Conservation (phyloP, 2,329 filamentous ascomycete genomes). For the Ramularia endophylla region DNA sequence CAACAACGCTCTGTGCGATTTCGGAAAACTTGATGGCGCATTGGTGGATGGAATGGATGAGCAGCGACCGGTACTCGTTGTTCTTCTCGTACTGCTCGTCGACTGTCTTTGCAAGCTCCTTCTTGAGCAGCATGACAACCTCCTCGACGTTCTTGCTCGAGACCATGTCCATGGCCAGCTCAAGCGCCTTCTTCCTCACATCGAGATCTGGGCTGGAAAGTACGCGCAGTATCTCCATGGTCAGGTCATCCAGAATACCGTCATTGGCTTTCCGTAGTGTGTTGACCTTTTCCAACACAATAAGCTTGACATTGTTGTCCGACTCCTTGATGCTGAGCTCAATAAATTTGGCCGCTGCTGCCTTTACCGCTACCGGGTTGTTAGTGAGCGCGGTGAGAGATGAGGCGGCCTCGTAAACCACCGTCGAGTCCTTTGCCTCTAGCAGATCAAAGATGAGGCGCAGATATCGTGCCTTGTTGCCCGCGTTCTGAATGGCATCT, state of each 20-base stretch:
- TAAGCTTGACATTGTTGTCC: slow-evolving; percentile 99
- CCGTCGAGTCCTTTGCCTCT: slow-evolving; percentile 86
- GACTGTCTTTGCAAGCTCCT: slow-evolving; percentile 94
- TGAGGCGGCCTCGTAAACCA: slow-evolving; percentile 95
- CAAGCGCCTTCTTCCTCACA: slow-evolving; percentile 84
- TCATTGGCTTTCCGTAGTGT: slow-evolving; percentile 81
- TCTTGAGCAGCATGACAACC: slow-evolving; percentile 91
- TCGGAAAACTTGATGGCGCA: slow-evolving; percentile 99
- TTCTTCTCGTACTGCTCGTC: slow-evolving; percentile 99
- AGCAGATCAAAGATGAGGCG: slow-evolving; percentile 94
- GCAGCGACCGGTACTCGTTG: slow-evolving; percentile 83
- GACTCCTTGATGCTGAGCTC: slow-evolving; percentile 96
- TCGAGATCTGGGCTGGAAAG: slow-evolving; percentile 94
- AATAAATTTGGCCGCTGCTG: slow-evolving; percentile 91
- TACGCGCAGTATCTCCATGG: slow-evolving; percentile 95
- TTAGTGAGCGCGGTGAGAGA: slow-evolving; percentile 89
- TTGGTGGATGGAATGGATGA: slow-evolving; percentile 96
- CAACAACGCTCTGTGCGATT: slow-evolving; percentile 93
- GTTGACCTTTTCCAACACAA: slow-evolving; percentile 91
- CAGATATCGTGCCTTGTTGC: slow-evolving; percentile 93
- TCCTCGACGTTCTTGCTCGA: slow-evolving; percentile 99
- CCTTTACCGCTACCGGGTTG: slow-evolving; percentile 97
- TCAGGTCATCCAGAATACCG: slow-evolving; percentile 84
- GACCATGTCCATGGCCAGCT: slow-evolving; percentile 93
- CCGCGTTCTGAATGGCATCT: slow-evolving; percentile 87